Evolutionary conservation across 1,139 yeast genomes (phyloP).

Genomic region (Debaryomyces nepalensis): DNA sequence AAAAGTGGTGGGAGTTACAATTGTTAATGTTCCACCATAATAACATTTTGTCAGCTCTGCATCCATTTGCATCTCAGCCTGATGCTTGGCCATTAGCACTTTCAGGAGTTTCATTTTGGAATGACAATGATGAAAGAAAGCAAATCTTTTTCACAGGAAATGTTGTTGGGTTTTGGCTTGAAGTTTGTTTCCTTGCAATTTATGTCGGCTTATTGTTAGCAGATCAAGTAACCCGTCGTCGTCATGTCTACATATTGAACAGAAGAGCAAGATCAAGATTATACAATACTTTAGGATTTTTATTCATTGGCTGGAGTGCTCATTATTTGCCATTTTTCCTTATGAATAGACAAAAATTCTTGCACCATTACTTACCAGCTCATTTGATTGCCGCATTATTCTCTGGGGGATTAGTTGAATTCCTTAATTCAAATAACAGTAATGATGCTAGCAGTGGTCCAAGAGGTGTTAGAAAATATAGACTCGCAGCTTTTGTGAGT

Average conservation of each 20-base stretch:
- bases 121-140: constrained; percentile 60
- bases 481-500: constrained; percentile 40
- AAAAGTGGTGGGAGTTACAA: constrained; percentile 91
- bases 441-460: constrained; percentile 27
- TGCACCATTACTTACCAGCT: constrained; percentile 96
- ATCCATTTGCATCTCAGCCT: constrained; percentile 96
- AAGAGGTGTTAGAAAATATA: constrained; percentile 29
- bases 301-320: constrained; percentile 83
- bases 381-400: constrained; percentile 87
- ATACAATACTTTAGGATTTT: constrained; percentile 82
- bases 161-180: constrained; percentile 90
- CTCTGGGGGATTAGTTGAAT: constrained; percentile 81
- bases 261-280: constrained; percentile 71
- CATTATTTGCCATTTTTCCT: constrained; percentile 91
- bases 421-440: constrained; percentile 69
- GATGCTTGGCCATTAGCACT: constrained; percentile 91
- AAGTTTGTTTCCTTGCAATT: constrained; percentile 68
- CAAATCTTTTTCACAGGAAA: constrained; percentile 93
- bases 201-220: constrained; percentile 67
- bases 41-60: constrained; percentile 82
- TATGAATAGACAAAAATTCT: constrained; percentile 91
- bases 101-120: constrained; percentile 97
- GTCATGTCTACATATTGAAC: constrained; percentile 63
- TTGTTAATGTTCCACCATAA: constrained; percentile 89
- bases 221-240: constrained; percentile 78